Evolutionary conservation across 1,284 basidiomycete genomes (phyloP).

Genomic region (Cryptococcus deneoformans): DNA sequence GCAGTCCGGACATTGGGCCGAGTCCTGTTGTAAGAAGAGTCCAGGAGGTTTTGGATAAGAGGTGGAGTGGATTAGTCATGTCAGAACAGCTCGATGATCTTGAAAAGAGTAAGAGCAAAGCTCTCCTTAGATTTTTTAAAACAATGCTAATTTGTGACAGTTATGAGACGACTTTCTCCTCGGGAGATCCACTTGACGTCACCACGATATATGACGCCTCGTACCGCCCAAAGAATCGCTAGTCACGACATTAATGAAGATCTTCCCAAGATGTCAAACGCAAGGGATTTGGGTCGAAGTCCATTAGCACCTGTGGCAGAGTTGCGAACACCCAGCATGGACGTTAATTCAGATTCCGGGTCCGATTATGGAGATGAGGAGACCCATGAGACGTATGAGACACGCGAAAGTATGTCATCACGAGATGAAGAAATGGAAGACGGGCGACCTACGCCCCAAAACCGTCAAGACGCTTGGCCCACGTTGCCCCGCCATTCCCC

Average conservation of each 20-base stretch:
- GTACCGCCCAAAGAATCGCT: constrained; percentile 34
- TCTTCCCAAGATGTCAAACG: neutral
- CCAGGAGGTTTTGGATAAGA: constrained; percentile 29
- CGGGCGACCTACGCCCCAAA: neutral
- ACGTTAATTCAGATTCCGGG: neutral
- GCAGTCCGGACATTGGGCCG: neutral
- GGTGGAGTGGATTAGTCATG: constrained; percentile 47
- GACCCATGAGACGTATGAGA: no score
- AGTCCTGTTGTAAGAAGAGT: constrained; percentile 5
- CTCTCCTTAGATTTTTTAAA: neutral
- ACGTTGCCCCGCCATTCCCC: neutral
- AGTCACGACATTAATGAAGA: neutral
- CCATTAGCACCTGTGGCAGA: constrained; percentile 1
- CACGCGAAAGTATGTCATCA: no score
- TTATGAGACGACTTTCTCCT: constrained; percentile 45
- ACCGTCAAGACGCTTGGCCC: constrained; percentile 2
- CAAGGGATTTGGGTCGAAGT: constrained; percentile 4
- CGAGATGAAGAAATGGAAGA: neutral
- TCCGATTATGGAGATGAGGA: neutral
- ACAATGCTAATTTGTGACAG: constrained; percentile 15
- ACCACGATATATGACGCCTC: constrained; percentile 28
- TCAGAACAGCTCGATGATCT: constrained; percentile 45
- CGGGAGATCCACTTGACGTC: constrained; percentile 42
- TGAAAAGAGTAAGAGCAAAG: constrained; percentile 36
- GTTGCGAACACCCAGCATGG: constrained; percentile 7